A percentile compares a stretch with the other conserved stretches of the same genome.
Evolutionary conservation across 1,284 basidiomycete species (phyloP).

Genomic region (Cryptococcus sp.): DNA sequence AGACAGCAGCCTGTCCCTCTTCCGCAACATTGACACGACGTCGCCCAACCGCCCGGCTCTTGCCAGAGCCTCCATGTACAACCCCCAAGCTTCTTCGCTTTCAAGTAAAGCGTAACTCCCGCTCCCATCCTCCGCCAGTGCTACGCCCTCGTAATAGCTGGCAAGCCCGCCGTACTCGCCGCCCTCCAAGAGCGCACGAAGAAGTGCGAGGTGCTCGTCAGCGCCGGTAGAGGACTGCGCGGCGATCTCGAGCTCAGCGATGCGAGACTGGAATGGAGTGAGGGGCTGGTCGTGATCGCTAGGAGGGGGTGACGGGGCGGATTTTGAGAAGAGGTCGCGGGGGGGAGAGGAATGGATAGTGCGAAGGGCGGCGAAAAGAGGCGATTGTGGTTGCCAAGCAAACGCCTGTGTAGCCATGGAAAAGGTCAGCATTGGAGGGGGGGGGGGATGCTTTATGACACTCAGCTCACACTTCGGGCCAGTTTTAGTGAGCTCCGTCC

Average conservation of each 20-base stretch:
- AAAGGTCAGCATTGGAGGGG: background rate
- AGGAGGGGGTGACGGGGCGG: slow-evolving; percentile 1
- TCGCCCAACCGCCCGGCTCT: slow-evolving; percentile 32
- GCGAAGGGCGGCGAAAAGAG: background rate
- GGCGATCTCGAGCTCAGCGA: slow-evolving; percentile 41
- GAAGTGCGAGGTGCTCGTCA: slow-evolving; percentile 32
- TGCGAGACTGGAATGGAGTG: slow-evolving; percentile 38
- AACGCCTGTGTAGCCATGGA: background rate
- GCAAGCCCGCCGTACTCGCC: slow-evolving; percentile 34
- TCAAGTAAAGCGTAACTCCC: slow-evolving; percentile 28
- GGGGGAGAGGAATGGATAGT: slow-evolving; percentile 2
- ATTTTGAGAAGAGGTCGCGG: slow-evolving; percentile 1
- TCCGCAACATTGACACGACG: slow-evolving; percentile 26
- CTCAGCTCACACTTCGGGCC: background rate
- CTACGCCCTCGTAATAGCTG: slow-evolving; percentile 42
- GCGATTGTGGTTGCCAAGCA: slow-evolving; percentile 1
- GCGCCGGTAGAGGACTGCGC: slow-evolving; percentile 26
- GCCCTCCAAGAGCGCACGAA: slow-evolving; percentile 33
- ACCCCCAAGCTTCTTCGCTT: slow-evolving; percentile 32
- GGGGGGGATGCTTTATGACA: background rate
- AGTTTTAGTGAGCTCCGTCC: background rate
- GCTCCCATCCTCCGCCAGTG: slow-evolving; percentile 13
- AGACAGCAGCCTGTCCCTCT: slow-evolving; percentile 27
- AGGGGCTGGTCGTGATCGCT: slow-evolving; percentile 20
- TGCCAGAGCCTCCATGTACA: slow-evolving; percentile 36